Base-by-base conservation (phyloP, 306 rosid genomes). In the Parietaria judaica region DNA sequence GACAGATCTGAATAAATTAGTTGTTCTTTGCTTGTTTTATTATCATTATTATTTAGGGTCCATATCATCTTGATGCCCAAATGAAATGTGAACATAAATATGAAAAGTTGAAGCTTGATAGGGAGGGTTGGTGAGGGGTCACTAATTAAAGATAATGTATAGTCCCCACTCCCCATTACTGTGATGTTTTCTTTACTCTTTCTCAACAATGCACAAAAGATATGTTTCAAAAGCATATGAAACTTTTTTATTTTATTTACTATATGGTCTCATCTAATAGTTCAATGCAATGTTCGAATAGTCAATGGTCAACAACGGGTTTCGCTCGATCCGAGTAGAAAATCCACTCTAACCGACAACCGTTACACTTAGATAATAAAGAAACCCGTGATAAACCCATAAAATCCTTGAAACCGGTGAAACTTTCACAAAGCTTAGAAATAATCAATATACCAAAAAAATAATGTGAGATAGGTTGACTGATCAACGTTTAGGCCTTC, bases 81-180 rank as follows among this genome's bases (percentile, higher is more conserved):
- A 11, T n/a, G 23, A 45, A 11, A 61, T 16, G 65, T 6, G 6
- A 10, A 14, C 16, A 8, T 64, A 39, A 64, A 53, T 64, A 38
- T 38, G 46, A 52, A 64, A 52, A 52, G 68, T 11, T 23, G 51
- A n/a, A 53, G 68, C 45, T 41, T 5, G 13, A 14, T 51, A 51
- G 38, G 14, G 38, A 51, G 11, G 12, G 68, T 38, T 37, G 50
- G 15, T 14, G 8, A 51, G 15, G 58, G 59, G 11, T 38, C 38
- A 5, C 15, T 52, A 15, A 5, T n/a, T 52, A 15, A 3, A 6
- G 31, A n/a, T 46, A 41, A 4, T 53, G 9, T 16, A 23, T 14
- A 55, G 54, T 50, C 58, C 31, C 31, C 31, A 23, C 31, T 23
- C 31, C 31, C 10, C 44, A 63, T 38, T 63, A 10, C 11, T 39